Percentiles rank a stretch among this genome's conserved stretches.
Conservation (phyloP, 2,329 filamentous ascomycete species). For the Phoma herbarum region DNA sequence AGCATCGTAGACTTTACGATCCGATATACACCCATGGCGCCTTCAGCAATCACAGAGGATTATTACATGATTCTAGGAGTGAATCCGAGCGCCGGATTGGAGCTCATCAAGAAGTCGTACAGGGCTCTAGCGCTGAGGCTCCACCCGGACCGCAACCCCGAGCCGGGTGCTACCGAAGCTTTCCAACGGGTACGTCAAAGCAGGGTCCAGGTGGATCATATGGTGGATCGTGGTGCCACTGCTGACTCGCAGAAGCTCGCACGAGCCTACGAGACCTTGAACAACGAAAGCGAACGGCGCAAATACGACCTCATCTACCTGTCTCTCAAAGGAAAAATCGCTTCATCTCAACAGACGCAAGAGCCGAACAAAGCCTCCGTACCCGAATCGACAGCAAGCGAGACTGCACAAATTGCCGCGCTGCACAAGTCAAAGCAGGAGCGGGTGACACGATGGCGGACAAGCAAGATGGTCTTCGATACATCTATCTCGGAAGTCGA, state of each 20-base stretch:
- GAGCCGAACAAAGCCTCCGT: background rate
- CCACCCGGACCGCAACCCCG: slow-evolving; percentile 50
- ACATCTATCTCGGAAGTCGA: slow-evolving; percentile 27
- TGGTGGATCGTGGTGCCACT: slow-evolving; percentile 11
- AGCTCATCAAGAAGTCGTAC: slow-evolving; percentile 45
- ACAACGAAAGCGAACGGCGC: slow-evolving; percentile 42
- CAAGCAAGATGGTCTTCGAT: slow-evolving; percentile 25
- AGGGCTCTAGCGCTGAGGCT: slow-evolving; percentile 46
- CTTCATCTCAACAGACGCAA: background rate
- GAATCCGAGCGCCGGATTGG: slow-evolving; percentile 34
- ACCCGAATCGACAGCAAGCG: background rate
- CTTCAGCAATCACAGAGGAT: slow-evolving; percentile 38
- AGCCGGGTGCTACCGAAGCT: slow-evolving; percentile 42
- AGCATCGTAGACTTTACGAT: background rate
- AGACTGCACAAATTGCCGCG: slow-evolving; percentile 35
- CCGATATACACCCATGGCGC: slow-evolving; percentile 39
- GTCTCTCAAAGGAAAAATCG: slow-evolving; percentile 24
- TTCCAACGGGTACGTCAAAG: slow-evolving; percentile 47
- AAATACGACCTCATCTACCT: slow-evolving; percentile 48
- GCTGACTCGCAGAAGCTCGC: slow-evolving; percentile 37
- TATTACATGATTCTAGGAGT: slow-evolving; percentile 49
- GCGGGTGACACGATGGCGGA: slow-evolving; percentile 40
- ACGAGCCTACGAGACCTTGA: slow-evolving; percentile 51
- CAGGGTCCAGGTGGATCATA: slow-evolving; percentile 18
- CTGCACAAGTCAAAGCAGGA: slow-evolving; percentile 43